Conservation (phyloP, 441 rosid genomes). For the Macaranga tanarius region DNA sequence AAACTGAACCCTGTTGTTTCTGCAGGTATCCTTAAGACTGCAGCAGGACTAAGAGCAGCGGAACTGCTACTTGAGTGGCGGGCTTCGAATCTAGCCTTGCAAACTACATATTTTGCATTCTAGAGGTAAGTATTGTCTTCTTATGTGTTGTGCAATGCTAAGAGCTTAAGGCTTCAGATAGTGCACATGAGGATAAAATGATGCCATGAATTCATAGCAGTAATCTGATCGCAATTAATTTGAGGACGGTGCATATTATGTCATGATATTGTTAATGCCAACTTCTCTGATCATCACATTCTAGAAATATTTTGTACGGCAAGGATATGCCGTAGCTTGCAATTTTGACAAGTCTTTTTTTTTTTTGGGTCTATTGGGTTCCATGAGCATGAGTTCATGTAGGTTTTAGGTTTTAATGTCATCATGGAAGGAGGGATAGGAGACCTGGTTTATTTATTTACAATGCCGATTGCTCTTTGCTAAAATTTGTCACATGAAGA, state of each 20-base stretch:
- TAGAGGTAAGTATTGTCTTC: slow-evolving; percentile 58
- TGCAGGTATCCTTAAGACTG: slow-evolving; percentile 73
- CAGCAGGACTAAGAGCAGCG: slow-evolving; percentile 78
- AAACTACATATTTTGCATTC: slow-evolving; percentile 65
- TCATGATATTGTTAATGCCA: not conserved
- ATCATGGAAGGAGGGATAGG: not conserved
- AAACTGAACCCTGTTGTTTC: not conserved
- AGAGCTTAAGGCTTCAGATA: not conserved
- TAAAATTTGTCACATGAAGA: not conserved
- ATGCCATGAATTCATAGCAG: not conserved
- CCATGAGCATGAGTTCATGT: not conserved
- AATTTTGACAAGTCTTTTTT: not conserved
- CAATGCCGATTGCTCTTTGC: not conserved
- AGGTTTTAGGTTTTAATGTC: not conserved
- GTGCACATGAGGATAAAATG: not conserved
- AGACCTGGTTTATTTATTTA: not conserved
- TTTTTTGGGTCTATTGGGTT: not conserved
- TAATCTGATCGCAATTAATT: not conserved
- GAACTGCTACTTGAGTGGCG: slow-evolving; percentile 81
- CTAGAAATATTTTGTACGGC: not conserved
- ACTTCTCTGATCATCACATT: not conserved
- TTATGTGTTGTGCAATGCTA: not conserved
- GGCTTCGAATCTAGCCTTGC: slow-evolving; percentile 89
- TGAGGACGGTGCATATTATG: not conserved
- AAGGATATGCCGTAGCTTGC: not conserved